phyloP scores from a whole-genome alignment of 768 basidiomycete genomes.

The Boletus subparvulus region DNA sequence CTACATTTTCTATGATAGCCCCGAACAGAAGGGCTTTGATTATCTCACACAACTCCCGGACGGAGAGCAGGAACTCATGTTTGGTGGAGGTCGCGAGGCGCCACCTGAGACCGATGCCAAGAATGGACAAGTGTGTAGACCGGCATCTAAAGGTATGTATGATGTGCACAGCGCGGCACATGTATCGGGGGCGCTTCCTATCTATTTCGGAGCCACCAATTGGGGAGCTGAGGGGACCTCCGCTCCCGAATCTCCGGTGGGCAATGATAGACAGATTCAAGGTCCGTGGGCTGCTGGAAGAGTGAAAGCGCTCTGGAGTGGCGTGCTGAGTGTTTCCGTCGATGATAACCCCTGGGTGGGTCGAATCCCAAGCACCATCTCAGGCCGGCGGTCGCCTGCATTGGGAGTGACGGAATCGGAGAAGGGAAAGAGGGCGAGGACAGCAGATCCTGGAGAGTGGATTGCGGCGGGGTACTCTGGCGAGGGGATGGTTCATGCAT shows the following conservation, averaged over 20 bases:
- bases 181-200: constrained; percentile 49
- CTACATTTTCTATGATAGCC: constrained; percentile 56
- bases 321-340: constrained; percentile 59
- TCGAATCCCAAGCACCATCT: constrained; percentile 49
- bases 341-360: constrained; percentile 73
- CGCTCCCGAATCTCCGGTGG: constrained; percentile 9
- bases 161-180: constrained; percentile 40
- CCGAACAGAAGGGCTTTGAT: constrained; percentile 46
- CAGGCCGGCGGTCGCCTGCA: constrained; percentile 39
- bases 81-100: constrained; percentile 57
- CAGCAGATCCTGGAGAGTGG: constrained; percentile 59
- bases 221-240: constrained; percentile 43
- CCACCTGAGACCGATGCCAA: constrained; percentile 5
- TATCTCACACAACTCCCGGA: constrained; percentile 65
- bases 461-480: constrained; percentile 68
- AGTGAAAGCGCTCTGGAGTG: constrained; percentile 61
- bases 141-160: constrained; percentile 32
- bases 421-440: constrained; percentile 6
- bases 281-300: constrained; percentile 41
- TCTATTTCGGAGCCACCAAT: constrained; percentile 49
- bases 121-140: constrained; percentile 16
- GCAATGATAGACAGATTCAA: constrained; percentile 4
- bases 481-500: constrained; percentile 74
- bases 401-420: background rate
- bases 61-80: constrained; percentile 54